Base-by-base conservation (phyloP, 768 basidiomycete genomes). In the Exsudoporus frostii region DNA sequence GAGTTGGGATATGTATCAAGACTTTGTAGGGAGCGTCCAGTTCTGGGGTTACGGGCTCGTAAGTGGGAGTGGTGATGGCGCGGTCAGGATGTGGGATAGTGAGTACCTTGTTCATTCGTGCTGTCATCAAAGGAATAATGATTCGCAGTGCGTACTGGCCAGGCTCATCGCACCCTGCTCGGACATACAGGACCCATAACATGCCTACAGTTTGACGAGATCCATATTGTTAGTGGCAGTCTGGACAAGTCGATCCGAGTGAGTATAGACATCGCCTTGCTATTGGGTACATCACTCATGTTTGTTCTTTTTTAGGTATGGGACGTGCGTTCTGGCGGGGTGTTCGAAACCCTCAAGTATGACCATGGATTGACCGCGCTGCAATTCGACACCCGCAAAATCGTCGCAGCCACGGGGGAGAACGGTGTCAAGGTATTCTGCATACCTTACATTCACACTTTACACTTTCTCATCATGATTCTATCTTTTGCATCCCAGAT, bases 21-120 rank as follows among this genome's bases (percentile, higher is more conserved):
- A 99, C 70, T 98, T 96, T 66, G 93, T 99, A 8, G 97, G 97
- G 3, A 92, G 90, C 4, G 88, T 98, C 39, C 97, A 98, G 68
- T 98, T 98, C 68, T 98, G 97, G 96, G 95, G 94, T 4, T 96
- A 97, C 67, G 97, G 93, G 1, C 80, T 99, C 33, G 93, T 98
- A 5, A 97, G 93, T 60, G 97, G 95, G 2, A 97, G 93, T 62
- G 95, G 93, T 1, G 97, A 99, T 68, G 94, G 96, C 34, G 96
- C 90, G 3, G 95, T 98, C 29, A 75, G 97, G 58, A 98, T 99
- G 95, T 99, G 97, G 97, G 97, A 99, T 66, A 98, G 94, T 96
- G 66, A 80, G 92, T 27, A 19, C 39, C 24, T 44, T 22, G 51
- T 48, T 15, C 20, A 48, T 4, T 30, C 11, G 2, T 39, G 20